Base-by-base conservation (phyloP, 441 rosid genomes). In the Croton setiger region DNA sequence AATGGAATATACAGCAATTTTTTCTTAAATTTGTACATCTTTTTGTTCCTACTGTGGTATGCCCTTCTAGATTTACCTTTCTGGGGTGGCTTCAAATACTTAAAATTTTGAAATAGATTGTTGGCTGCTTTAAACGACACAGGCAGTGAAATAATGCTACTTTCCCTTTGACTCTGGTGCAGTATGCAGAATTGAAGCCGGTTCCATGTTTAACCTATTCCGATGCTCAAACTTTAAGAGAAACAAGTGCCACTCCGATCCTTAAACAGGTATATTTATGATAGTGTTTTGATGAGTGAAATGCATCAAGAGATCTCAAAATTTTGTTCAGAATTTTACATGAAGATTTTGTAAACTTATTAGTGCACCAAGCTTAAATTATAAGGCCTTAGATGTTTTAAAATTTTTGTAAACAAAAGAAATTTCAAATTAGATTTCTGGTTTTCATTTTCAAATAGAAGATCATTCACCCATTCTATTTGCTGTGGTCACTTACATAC, bases 181-280 rank as follows among this genome's bases (percentile, higher is more conserved):
- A 94, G 99, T 94, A 92, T 73, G 99, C 97, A 47, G 97, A 94
- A 79, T 88, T 94, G 76, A 92, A 87, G 79, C 99, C 99, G 20
- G 99, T 92, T 66, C 88, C 94, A 43, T 92, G 99, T 77, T 75
- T 92, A 83, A 92, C 96, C 52, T 88, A 83, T 79, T 72, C 89
- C n/a, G 89, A 90, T 76, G 99, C 99, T 17, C 83, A 82, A 67
- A 74, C 54, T 61, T 77, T 90, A 58, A 90, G 96, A 74, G 96
- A 88, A 72, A 80, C 78, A 64, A 80, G 80, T 48, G 88, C 98
- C 68, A 94, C 97, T 76, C 89, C 97, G 51, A 88, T 88, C 75
- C 90, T 94, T 77, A 92, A 87, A 62, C 99, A 92, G 98, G 99
- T 93, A 73, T 13, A 13, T 75, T 48, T 31, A 17, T 69, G 36